phyloP scores from a whole-genome alignment of 192 early-diverging fungal species.

The Lobosporangium transversale region DNA sequence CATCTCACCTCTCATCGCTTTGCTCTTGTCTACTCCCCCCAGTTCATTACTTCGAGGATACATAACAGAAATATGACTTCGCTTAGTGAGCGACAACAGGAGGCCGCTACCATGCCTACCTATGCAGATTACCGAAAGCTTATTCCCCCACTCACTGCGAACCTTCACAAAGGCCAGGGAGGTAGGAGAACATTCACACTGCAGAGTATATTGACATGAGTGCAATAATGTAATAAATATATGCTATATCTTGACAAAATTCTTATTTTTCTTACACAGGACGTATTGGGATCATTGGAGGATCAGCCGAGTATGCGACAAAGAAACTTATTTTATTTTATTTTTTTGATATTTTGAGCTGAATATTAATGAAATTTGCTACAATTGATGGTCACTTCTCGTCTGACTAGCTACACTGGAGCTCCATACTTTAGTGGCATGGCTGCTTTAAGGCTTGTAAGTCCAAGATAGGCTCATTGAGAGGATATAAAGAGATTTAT shows the following conservation, averaged over 20 bases:
- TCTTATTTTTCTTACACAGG: slow-evolving; percentile 54
- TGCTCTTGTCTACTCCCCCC: no score
- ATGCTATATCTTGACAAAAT: no score
- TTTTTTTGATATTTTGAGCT: no score
- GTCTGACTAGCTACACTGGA: slow-evolving; percentile 87
- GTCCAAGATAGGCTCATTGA: no score
- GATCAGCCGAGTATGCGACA: slow-evolving; percentile 79
- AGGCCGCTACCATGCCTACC: slow-evolving; percentile 11
- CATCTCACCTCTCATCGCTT: no score
- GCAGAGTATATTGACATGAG: no score
- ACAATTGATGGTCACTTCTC: no score
- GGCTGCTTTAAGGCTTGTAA: slow-evolving; percentile 74
- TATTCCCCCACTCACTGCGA: slow-evolving; percentile 67
- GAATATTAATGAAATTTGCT: no score
- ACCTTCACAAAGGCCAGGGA: slow-evolving; percentile 84
- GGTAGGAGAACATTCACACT: slow-evolving; percentile 65
- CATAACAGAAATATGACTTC: slow-evolving; percentile 9
- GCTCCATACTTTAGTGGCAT: slow-evolving; percentile 92
- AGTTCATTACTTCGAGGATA: no score
- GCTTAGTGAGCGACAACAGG: slow-evolving; percentile 15
- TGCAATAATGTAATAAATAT: no score
- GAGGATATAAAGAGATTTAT: no score
- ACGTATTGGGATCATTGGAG: slow-evolving; percentile 78
- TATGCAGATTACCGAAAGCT: slow-evolving; percentile 36
- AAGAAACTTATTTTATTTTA: no score